Conservation (phyloP, 2,329 filamentous ascomycete genomes). For the Drechslera avenae region DNA sequence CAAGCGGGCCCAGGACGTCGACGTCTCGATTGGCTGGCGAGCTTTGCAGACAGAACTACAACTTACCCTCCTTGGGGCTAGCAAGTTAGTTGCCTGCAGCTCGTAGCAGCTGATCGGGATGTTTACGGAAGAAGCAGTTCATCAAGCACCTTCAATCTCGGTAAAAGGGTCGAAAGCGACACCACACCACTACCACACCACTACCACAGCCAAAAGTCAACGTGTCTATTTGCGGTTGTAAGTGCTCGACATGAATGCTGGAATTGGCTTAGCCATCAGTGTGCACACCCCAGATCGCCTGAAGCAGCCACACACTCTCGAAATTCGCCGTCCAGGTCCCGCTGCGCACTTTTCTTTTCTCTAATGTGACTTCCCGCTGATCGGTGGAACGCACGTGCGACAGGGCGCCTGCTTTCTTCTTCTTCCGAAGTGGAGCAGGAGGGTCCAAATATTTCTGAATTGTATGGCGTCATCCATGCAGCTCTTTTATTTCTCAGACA, state of each 20-base stretch:
- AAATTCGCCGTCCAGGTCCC: slow-evolving; percentile 6
- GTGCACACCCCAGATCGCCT: slow-evolving; percentile 7
- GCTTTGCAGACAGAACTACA: background rate
- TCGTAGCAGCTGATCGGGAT: background rate
- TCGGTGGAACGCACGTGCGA: slow-evolving; percentile 2
- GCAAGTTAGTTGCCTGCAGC: slow-evolving; percentile 1
- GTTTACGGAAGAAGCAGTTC: background rate
- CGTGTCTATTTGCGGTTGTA: background rate
- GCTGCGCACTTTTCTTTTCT: background rate
- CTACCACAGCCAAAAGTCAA: background rate
- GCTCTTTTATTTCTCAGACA: background rate
- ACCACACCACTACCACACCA: slow-evolving; percentile 1
- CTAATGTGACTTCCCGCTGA: slow-evolving; percentile 1
- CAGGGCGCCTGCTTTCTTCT: slow-evolving; percentile 4
- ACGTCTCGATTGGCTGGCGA: slow-evolving; percentile 4
- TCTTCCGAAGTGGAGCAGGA: background rate
- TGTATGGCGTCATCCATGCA: too few species aligned
- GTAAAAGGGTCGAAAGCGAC: background rate
- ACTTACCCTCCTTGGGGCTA: slow-evolving; percentile 4
- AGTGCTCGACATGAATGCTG: background rate
- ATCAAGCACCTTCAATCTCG: background rate
- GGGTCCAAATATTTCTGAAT: slow-evolving; percentile 2
- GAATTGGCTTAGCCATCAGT: slow-evolving; percentile 2
- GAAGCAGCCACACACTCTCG: slow-evolving; percentile 4
- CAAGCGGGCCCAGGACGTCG: slow-evolving; percentile 4